These are phyloP conservation scores for Biancaea sappan DNA, from an alignment of 306 rosid genomes.

Conservation along the genomic window DNA sequence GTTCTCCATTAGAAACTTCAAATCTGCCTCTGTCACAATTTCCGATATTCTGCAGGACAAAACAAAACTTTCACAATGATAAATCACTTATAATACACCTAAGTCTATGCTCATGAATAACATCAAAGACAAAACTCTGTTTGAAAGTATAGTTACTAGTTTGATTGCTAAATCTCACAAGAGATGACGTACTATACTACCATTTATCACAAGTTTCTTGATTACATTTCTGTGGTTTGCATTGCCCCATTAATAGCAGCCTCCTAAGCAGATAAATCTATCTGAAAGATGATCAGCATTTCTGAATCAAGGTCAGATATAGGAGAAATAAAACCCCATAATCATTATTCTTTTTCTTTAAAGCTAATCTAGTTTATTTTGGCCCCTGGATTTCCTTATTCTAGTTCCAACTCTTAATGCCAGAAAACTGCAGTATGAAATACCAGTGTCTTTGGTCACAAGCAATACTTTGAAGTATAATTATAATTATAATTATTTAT, in stretches of 20 bases:
- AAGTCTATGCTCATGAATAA: background rate
- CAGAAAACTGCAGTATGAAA: background rate
- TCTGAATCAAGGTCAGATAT: background rate
- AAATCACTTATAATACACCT: conserved; percentile 22
- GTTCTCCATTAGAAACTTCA: conserved; percentile 62
- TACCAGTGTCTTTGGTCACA: background rate
- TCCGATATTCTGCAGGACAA: conserved; percentile 61
- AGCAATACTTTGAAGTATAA: background rate
- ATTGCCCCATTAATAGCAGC: background rate
- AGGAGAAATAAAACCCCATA: background rate
- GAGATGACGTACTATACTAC: background rate
- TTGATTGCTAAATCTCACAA: background rate
- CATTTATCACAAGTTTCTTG: background rate
- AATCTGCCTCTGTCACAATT: conserved; percentile 66
- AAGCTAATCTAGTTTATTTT: background rate
- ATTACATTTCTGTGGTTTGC: background rate
- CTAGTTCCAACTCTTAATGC: background rate
- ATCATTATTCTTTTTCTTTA: conserved; percentile 5
- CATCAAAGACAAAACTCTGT: conserved; percentile 1
- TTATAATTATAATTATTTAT: background rate
- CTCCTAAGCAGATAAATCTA: background rate
- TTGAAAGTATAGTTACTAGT: background rate
- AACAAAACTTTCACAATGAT: conserved; percentile 28
- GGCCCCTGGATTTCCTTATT: background rate
- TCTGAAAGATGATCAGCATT: background rate